A percentile compares a stretch with the other conserved stretches of the same genome.
These are phyloP conservation scores for Adansonia digitata DNA, from an alignment of 345 rosid species.

Conservation along the genomic window DNA sequence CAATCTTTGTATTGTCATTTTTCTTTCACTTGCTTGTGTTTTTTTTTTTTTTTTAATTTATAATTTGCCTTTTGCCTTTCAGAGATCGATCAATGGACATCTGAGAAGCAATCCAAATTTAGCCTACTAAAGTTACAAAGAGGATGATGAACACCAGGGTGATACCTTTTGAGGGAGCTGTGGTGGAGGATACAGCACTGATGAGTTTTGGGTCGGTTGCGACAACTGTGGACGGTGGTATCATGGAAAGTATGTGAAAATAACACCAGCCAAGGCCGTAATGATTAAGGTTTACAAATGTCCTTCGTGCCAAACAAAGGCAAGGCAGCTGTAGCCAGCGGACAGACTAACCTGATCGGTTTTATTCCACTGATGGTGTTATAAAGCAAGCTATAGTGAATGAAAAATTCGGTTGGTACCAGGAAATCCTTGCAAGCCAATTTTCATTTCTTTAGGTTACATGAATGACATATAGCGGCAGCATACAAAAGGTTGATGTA, in stretches of 20 bases:
- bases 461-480: slow-evolving; percentile 6
- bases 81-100: slow-evolving; percentile 69
- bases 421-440: not conserved
- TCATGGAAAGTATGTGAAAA: slow-evolving; percentile 86
- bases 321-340: slow-evolving; percentile 29
- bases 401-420: not conserved
- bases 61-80: slow-evolving; percentile 2
- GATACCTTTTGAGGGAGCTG: slow-evolving; percentile 84
- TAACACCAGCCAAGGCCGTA: slow-evolving; percentile 83
- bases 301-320: slow-evolving; percentile 75
- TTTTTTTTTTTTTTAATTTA: no score
- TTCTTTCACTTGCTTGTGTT: not conserved
- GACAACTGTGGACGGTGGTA: slow-evolving; percentile 87
- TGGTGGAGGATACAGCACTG: slow-evolving; percentile 66
- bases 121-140: slow-evolving; percentile 54
- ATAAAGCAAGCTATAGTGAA: slow-evolving; percentile 11
- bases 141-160: slow-evolving; percentile 81
- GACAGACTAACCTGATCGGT: not conserved
- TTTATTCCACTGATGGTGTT: slow-evolving; percentile 9
- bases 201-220: slow-evolving; percentile 88
- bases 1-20: not conserved
- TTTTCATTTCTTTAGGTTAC: not conserved
- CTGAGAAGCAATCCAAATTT: slow-evolving; percentile 50
- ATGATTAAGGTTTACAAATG: slow-evolving; percentile 83
- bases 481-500: not conserved